phyloP scores from a whole-genome alignment of 257 asterid genomes.

The Verbena officinalis region DNA sequence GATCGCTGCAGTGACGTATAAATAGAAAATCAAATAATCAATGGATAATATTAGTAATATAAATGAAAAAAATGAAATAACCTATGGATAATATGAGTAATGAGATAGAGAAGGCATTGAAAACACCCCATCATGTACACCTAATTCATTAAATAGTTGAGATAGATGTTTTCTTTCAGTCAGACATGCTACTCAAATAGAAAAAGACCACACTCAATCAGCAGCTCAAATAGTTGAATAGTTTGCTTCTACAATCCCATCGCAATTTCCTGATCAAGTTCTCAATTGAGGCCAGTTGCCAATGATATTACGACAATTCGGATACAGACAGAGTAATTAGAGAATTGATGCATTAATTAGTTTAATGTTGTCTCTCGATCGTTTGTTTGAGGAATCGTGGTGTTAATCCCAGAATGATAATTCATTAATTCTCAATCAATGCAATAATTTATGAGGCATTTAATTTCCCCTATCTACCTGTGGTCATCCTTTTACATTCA shows the following conservation, averaged over 20 bases:
- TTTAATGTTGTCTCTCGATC: slow-evolving; percentile 1
- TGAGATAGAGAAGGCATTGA: slow-evolving; percentile 27
- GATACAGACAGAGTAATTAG: not conserved
- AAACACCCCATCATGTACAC: slow-evolving; percentile 29
- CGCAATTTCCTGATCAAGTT: too few species aligned
- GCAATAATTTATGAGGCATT: slow-evolving; percentile 38
- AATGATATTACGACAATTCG: not conserved
- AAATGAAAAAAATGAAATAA: too few species aligned
- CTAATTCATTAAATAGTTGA: slow-evolving; percentile 44
- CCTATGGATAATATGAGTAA: not conserved
- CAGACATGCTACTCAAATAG: slow-evolving; percentile 22
- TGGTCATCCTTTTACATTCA: slow-evolving; percentile 51
- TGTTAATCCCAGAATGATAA: slow-evolving; percentile 13
- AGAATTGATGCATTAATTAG: not conserved
- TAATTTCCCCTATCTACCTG: slow-evolving; percentile 44
- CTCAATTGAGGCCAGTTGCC: not conserved
- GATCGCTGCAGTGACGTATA: too few species aligned
- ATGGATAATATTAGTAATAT: too few species aligned
- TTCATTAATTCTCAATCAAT: slow-evolving; percentile 20
- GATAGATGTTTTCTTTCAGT: slow-evolving; percentile 13
- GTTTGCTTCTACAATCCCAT: too few species aligned
- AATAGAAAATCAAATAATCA: too few species aligned
- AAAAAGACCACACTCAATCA: slow-evolving; percentile 11
- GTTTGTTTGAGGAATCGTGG: not conserved
- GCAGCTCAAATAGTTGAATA: slow-evolving; percentile 18